These are phyloP conservation scores for Theobroma grandiflorum DNA, from an alignment of 441 rosid genomes.

Conservation along the genomic window DNA sequence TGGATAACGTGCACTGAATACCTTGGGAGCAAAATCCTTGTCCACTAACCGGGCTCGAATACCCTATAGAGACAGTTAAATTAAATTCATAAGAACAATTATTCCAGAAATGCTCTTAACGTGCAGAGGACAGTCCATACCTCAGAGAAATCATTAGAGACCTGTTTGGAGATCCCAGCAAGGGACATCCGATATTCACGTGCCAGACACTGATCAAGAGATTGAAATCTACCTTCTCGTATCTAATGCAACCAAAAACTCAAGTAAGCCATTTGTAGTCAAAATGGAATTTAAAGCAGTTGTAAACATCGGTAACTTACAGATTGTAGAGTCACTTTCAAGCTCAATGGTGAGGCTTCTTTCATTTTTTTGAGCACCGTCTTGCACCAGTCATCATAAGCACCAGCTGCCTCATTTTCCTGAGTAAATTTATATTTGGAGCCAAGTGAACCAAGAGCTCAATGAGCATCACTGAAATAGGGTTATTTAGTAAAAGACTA, in stretches of 20 bases:
- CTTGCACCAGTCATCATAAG: conserved; percentile 67
- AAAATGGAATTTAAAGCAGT: conserved; percentile 27
- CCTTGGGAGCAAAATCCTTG: conserved; percentile 95
- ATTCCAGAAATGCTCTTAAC: neutral
- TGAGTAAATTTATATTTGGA: conserved; percentile 31
- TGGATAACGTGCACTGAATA: conserved; percentile 27
- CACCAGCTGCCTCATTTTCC: conserved; percentile 66
- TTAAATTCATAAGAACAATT: conserved; percentile 17
- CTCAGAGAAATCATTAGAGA: conserved; percentile 79
- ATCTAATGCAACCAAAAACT: conserved; percentile 52
- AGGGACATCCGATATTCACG: conserved; percentile 80
- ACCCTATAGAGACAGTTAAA: conserved; percentile 54
- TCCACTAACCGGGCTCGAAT: conserved; percentile 79
- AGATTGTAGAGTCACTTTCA: conserved; percentile 80
- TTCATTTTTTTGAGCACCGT: conserved; percentile 58
- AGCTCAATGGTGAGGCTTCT: conserved; percentile 92
- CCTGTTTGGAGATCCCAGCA: conserved; percentile 54
- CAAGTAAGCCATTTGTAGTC: neutral
- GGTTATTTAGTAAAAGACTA: neutral
- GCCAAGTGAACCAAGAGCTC: conserved; percentile 8
- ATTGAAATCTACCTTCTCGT: conserved; percentile 89
- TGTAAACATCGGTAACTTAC: conserved; percentile 45
- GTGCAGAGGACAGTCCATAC: conserved; percentile 37
- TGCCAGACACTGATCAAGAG: conserved; percentile 85
- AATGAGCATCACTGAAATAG: neutral